Conservation (phyloP, 805 yeast species). For the Saturnispora mendoncae region DNA sequence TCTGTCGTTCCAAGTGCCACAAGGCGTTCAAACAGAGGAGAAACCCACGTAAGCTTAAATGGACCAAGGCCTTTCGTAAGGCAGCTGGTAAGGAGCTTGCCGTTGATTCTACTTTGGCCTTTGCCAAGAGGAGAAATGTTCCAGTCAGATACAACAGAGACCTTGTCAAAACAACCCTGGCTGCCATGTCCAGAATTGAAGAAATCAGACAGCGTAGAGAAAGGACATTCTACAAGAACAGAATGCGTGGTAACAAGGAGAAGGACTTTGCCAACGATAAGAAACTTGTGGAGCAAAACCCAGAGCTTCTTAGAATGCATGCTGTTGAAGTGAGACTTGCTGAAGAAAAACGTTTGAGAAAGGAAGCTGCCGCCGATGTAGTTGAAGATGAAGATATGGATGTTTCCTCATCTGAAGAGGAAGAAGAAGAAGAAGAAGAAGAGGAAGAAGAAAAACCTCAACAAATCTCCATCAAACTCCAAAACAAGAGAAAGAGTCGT, state of each 20-base stretch:
- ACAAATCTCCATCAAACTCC: constrained; percentile 48
- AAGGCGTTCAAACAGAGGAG: constrained; percentile 95
- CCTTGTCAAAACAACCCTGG: constrained; percentile 84
- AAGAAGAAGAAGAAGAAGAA: constrained; percentile 28
- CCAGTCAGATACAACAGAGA: constrained; percentile 98
- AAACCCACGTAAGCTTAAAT: constrained; percentile 93
- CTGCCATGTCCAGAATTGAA: constrained; percentile 93
- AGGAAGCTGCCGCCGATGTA: constrained; percentile 32
- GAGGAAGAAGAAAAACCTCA: constrained; percentile 35
- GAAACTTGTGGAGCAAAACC: constrained; percentile 81
- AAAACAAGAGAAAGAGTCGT: constrained; percentile 41
- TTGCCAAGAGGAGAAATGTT: constrained; percentile 94
- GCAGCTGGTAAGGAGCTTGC: constrained; percentile 99
- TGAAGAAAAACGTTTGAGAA: constrained; percentile 59
- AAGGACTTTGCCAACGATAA: constrained; percentile 76
- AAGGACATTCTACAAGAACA: constrained; percentile 96
- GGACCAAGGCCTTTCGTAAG: constrained; percentile 99
- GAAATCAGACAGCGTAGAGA: constrained; percentile 95
- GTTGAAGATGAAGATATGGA: constrained; percentile 40
- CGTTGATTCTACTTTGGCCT: constrained; percentile 91
- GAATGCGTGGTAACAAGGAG: constrained; percentile 97
- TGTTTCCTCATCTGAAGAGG: constrained; percentile 28
- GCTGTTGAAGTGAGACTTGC: constrained; percentile 80
- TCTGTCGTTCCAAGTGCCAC: constrained; percentile 97
- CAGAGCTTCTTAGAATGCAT: constrained; percentile 84